Evolutionary conservation across 805 yeast species (phyloP).

Genomic region (Starmerella vaccinii): DNA sequence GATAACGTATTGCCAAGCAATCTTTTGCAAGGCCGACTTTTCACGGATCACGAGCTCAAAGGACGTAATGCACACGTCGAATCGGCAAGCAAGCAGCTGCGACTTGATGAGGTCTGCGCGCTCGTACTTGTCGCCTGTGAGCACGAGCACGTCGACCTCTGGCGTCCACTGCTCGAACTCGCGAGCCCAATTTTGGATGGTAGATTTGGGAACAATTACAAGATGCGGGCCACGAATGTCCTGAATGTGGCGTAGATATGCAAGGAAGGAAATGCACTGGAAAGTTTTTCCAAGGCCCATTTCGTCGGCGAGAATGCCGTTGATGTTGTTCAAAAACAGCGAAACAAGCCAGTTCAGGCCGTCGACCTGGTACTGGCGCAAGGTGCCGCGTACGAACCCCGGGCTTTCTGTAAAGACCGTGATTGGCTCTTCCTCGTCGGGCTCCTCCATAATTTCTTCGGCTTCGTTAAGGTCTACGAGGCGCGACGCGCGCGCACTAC

Average conservation of each 20-base stretch:
- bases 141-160: constrained; percentile 69
- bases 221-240: constrained; percentile 81
- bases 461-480: constrained; percentile 31
- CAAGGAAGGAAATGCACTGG: constrained; percentile 87
- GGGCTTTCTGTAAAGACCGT: constrained; percentile 79
- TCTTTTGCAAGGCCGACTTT: constrained; percentile 62
- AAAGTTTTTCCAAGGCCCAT: constrained; percentile 97
- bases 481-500: constrained; percentile 11
- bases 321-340: constrained; percentile 68
- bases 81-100: constrained; percentile 55
- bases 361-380: constrained; percentile 86
- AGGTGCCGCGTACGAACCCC: constrained; percentile 53
- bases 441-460: constrained; percentile 30
- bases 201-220: constrained; percentile 88
- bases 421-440: constrained; percentile 32
- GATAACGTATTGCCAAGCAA: constrained; percentile 86
- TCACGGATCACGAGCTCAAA: constrained; percentile 90
- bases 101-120: constrained; percentile 52
- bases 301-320: constrained; percentile 94
- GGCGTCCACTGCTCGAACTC: constrained; percentile 95
- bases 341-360: constrained; percentile 93
- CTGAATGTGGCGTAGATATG: constrained; percentile 67
- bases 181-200: constrained; percentile 91
- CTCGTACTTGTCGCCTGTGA: constrained; percentile 80
- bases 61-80: constrained; percentile 83